Percentiles rank a stretch among this genome's conserved stretches.
Conservation (phyloP, 164 flowering plant genomes). For the Echeveria elegans region DNA sequence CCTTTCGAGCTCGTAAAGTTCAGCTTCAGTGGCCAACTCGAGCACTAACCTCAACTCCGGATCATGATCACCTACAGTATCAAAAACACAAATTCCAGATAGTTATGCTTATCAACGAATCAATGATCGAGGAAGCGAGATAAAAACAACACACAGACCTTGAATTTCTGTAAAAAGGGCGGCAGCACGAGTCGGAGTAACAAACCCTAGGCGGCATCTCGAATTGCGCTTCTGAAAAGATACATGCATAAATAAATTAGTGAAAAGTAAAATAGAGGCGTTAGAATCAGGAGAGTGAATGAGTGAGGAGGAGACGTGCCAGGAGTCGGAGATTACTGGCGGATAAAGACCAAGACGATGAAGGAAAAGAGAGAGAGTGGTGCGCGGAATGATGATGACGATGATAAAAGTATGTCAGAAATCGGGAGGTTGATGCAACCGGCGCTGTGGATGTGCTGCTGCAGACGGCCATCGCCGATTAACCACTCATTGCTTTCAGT, state of each 20-base stretch:
- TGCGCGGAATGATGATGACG: too few species aligned
- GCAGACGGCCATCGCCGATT: not conserved
- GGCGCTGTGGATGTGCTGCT: not conserved
- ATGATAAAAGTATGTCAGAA: not conserved
- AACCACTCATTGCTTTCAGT: not conserved
- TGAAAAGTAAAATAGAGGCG: not conserved
- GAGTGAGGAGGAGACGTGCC: not conserved
- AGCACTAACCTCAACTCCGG: constrained; percentile 76
- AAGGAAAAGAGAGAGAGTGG: not conserved
- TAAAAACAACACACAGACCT: too few species aligned
- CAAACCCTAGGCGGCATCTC: too few species aligned
- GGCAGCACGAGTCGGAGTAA: too few species aligned
- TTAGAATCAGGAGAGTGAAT: not conserved
- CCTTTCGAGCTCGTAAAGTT: too few species aligned
- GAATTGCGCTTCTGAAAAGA: too few species aligned
- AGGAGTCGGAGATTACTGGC: not conserved
- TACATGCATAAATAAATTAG: not conserved
- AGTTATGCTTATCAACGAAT: not conserved
- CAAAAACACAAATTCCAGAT: too few species aligned
- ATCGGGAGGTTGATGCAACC: not conserved
- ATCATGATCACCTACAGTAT: constrained; percentile 25
- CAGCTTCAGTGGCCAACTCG: constrained; percentile 76
- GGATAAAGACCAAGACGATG: not conserved
- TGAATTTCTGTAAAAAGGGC: too few species aligned
- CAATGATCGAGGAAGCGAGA: too few species aligned